Conservation (phyloP, 2,329 filamentous ascomycete genomes). For the Scedosporium aurantiacum region DNA sequence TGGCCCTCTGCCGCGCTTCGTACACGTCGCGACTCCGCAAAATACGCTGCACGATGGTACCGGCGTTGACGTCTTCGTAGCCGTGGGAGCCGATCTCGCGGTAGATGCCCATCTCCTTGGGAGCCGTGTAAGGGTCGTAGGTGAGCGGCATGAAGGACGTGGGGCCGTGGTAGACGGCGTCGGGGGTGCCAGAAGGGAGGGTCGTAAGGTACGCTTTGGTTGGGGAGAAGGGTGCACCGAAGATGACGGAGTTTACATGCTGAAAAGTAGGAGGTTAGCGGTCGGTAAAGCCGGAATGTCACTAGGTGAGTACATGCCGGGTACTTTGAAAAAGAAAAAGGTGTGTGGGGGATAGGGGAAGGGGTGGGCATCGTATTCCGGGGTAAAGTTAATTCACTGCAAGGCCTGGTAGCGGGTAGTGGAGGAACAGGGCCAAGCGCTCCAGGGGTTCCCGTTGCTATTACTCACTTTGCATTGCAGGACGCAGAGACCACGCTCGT, state of each 20-base stretch:
- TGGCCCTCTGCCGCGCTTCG: slow-evolving; percentile 81
- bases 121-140: slow-evolving; percentile 69
- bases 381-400: not conserved
- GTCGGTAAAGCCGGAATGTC: not conserved
- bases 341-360: not conserved
- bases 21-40: slow-evolving; percentile 78
- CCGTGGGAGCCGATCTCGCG: slow-evolving; percentile 63
- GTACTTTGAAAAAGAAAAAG: not conserved
- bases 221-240: slow-evolving; percentile 81
- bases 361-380: not conserved
- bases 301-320: slow-evolving; percentile 3
- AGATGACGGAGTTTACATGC: slow-evolving; percentile 81
- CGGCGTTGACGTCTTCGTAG: slow-evolving; percentile 82
- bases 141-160: slow-evolving; percentile 78
- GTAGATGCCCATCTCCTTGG: slow-evolving; percentile 78
- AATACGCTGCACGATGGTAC: slow-evolving; percentile 83
- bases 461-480: slow-evolving; percentile 74
- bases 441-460: not conserved
- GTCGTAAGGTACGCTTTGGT: slow-evolving; percentile 65
- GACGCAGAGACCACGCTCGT: slow-evolving; percentile 89
- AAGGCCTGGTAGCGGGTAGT: not conserved
- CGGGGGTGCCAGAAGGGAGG: slow-evolving; percentile 62
- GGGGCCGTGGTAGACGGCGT: slow-evolving; percentile 89
- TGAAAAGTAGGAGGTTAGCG: slow-evolving; percentile 24
- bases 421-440: not conserved